These are phyloP conservation scores for Kwoniella europaea DNA, from an alignment of 768 basidiomycete genomes.

Conservation along the genomic window DNA sequence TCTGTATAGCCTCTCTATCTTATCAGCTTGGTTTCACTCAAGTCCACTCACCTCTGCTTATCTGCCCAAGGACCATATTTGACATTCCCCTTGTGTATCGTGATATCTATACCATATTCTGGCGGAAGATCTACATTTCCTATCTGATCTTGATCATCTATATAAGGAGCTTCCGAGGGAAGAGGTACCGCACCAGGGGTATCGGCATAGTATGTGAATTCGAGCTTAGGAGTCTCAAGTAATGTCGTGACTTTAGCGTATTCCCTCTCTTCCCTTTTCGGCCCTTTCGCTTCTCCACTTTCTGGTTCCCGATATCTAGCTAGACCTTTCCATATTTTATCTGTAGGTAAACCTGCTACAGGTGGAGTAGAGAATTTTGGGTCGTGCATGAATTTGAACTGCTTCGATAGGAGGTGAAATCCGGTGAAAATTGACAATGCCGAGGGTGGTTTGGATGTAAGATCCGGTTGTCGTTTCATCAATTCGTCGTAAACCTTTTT, in stretches of 20 bases:
- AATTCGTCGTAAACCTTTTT: conserved; percentile 67
- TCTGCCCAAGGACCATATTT: conserved; percentile 97
- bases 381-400: conserved; percentile 41
- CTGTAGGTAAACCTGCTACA: conserved; percentile 42
- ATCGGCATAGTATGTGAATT: conserved; percentile 85
- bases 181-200: conserved; percentile 61
- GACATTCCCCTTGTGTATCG: conserved; percentile 74
- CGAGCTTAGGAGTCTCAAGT: conserved; percentile 74
- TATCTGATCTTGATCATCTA: conserved; percentile 64
- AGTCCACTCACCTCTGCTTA: conserved; percentile 71
- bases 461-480: conserved; percentile 57
- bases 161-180: conserved; percentile 18
- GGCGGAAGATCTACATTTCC: conserved; percentile 87
- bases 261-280: conserved; percentile 61
- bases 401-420: conserved; percentile 45
- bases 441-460: conserved; percentile 46
- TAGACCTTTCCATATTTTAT: conserved; percentile 60
- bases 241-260: conserved; percentile 88
- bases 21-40: not conserved
- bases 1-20: conserved; percentile 75
- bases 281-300: conserved; percentile 5
- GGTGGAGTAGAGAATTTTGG: conserved; percentile 50
- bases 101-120: conserved; percentile 90
- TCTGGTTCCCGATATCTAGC: conserved; percentile 57
- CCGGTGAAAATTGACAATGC: conserved; percentile 41